phyloP scores from a whole-genome alignment of 441 rosid species.

The Theobroma grandiflorum region DNA sequence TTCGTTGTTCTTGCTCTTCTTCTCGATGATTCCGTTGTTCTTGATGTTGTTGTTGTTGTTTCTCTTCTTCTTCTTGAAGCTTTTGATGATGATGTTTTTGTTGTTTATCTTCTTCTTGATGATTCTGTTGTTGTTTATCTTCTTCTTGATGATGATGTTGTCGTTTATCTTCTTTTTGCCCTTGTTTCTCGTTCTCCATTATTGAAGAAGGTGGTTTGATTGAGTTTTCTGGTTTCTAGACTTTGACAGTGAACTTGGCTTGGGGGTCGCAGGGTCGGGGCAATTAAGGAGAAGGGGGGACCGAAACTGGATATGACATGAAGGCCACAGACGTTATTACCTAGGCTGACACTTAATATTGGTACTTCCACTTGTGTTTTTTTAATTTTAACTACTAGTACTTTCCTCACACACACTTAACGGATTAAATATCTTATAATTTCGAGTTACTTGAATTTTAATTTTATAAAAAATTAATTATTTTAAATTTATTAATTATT shows the following conservation, averaged over 20 bases:
- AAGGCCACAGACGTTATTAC: not conserved
- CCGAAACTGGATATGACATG: not conserved
- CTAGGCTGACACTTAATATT: not conserved
- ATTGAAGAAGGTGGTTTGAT: conserved; percentile 2
- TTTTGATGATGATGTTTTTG: not conserved
- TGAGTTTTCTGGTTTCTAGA: not conserved
- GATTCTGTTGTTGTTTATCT: not conserved
- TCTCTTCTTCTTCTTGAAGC: no score
- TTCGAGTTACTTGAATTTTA: no score
- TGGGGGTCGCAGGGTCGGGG: not conserved
- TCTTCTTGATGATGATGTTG: not conserved
- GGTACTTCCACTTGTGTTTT: not conserved
- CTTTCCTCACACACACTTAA: no score
- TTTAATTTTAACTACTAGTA: not conserved
- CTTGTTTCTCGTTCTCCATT: conserved; percentile 4
- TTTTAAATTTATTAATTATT: no score
- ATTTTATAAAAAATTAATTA: no score
- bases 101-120: not conserved
- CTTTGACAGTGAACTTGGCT: not conserved
- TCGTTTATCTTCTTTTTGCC: not conserved
- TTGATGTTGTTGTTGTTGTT: not conserved
- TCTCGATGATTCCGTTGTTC: not conserved
- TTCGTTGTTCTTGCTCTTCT: not conserved
- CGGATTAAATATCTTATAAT: no score
- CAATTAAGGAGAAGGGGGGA: not conserved